Evolutionary conservation across 129 eudicot genomes (phyloP).

Genomic region (Smallanthus sonchifolius): DNA sequence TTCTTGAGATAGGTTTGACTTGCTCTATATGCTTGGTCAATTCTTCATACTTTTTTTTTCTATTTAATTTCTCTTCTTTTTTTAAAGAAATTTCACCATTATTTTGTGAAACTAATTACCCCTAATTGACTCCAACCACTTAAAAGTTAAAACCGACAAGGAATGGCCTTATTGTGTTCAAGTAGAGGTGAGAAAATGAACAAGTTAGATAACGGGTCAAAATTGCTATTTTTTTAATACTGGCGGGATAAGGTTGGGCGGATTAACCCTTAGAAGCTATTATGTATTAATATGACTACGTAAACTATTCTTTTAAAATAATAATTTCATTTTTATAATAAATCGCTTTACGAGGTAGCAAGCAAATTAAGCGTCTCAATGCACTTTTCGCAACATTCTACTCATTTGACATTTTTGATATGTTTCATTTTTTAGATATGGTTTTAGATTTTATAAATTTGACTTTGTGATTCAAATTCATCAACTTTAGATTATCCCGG

Average conservation of each 20-base stretch:
- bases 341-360: neutral
- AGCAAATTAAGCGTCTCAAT: neutral
- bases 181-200: neutral
- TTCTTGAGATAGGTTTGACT: too few species aligned
- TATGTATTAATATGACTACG: neutral
- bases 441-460: too few species aligned
- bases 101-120: neutral
- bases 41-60: neutral
- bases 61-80: neutral
- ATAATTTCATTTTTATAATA: neutral
- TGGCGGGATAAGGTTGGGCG: neutral
- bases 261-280: neutral
- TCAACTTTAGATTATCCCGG: too few species aligned
- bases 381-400: too few species aligned
- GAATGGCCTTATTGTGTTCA: neutral
- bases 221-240: too few species aligned
- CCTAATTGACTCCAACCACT: neutral
- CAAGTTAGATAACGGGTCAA: neutral
- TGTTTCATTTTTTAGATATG: too few species aligned
- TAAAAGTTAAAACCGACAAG: neutral
- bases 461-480: too few species aligned
- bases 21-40: slow-evolving; percentile 84
- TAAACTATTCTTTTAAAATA: neutral
- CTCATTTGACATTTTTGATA: too few species aligned
- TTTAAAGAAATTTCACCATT: neutral